These are phyloP conservation scores for Xerocomus amazonicus DNA, from an alignment of 1,284 basidiomycete genomes.

Conservation along the genomic window DNA sequence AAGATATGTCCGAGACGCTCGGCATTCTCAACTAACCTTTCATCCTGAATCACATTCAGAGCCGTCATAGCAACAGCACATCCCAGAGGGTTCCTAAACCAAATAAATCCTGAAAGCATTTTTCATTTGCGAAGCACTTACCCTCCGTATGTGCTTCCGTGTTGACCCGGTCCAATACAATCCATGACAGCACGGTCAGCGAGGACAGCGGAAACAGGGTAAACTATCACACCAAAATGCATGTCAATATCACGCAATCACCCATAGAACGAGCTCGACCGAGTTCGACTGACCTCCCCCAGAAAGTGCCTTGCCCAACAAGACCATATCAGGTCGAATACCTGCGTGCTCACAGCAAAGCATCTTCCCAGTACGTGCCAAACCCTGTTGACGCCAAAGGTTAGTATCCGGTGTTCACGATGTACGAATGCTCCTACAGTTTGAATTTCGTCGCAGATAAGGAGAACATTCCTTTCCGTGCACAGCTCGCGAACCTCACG, in stretches of 20 bases:
- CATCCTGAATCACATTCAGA: slow-evolving; percentile 83
- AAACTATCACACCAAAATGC: slow-evolving; percentile 51
- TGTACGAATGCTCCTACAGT: slow-evolving; percentile 50
- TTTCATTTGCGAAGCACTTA: slow-evolving; percentile 33
- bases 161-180: slow-evolving; percentile 94
- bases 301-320: slow-evolving; percentile 94
- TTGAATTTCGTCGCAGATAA: slow-evolving; percentile 98
- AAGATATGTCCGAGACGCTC: slow-evolving; percentile 79
- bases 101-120: background rate
- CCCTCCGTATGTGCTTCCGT: slow-evolving; percentile 96
- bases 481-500: slow-evolving; percentile 76
- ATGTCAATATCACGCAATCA: slow-evolving; percentile 11
- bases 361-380: slow-evolving; percentile 84
- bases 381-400: slow-evolving; percentile 46
- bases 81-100: slow-evolving; percentile 82
- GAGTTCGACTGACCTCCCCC: slow-evolving; percentile 67
- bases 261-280: slow-evolving; percentile 18
- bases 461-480: slow-evolving; percentile 89
- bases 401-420: slow-evolving; percentile 2
- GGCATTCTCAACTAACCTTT: slow-evolving; percentile 80
- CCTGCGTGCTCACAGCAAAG: slow-evolving; percentile 86
- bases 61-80: slow-evolving; percentile 94
- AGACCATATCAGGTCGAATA: slow-evolving; percentile 88
- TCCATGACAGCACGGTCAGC: slow-evolving; percentile 91
- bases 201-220: slow-evolving; percentile 94